Base-by-base conservation (phyloP, 768 basidiomycete genomes). In the Suillus ampliporus region DNA sequence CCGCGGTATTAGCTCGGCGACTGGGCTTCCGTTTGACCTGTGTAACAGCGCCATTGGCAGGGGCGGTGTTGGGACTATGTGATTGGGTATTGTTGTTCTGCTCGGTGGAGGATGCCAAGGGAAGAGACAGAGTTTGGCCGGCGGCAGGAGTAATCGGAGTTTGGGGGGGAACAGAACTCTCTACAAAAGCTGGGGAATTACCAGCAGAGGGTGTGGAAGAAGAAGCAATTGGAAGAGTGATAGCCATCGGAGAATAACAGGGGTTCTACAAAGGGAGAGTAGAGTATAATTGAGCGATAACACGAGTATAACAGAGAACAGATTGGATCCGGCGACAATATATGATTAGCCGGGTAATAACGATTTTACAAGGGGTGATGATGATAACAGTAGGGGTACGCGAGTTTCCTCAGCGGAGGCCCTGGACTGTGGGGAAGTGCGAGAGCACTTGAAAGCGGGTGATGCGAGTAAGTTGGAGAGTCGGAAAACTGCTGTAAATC, bases 1-100 rank as follows among this genome's bases (percentile, higher is more conserved):
- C 97, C 57, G 95, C 96, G 58, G 96, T 98, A 79, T 98, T 98
- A 58, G 95, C 95, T 37, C 95, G 87, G 65, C 94, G 84, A 71
- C 86, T 87, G 60, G 93, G 87, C 76, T 97, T 97, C 75, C 91
- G 87, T 74, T 91, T 93, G 62, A 79, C 72, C 64, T 84, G 83
- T n/a, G 77, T 65, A 58, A 65, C 38, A 26, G 70, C 62, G 17
- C 71, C 58, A 23, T 68, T 74, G 34, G 72, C 48, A 31, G 31
- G 19, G 50, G 67, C 61, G 50, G 61, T 40, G 41, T 64, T 43
- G 40, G 69, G 62, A 58, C 69, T 47, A 37, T 69, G 64, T 38
- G 76, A 73, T 28, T 69, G 69, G 31, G 68, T 65, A 46, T 65
- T 63, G 17, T 66, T 65, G 26, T 57, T 44, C 28, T 70, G 67